These are phyloP conservation scores for Chrysoporthe austroafricana DNA, from an alignment of 2,329 filamentous ascomycete species.

Conservation along the genomic window DNA sequence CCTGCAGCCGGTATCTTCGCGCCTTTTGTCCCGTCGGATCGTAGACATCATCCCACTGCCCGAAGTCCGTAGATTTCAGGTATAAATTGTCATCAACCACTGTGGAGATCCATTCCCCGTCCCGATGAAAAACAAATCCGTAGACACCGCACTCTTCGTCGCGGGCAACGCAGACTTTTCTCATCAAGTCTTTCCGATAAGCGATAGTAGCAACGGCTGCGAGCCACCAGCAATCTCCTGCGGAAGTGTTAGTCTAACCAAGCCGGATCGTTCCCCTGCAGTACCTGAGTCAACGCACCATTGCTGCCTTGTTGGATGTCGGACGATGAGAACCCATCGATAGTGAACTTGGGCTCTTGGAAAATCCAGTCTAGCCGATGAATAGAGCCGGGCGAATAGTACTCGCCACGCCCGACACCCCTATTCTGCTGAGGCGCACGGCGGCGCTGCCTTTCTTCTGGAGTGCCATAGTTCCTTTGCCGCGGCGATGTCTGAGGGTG, in stretches of 20 bases:
- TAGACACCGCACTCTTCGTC: slow-evolving; percentile 73
- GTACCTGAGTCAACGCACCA: slow-evolving; percentile 41
- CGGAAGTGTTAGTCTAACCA: not conserved
- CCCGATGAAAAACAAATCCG: slow-evolving; percentile 72
- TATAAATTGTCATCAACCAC: slow-evolving; percentile 76
- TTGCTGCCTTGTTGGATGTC: slow-evolving; percentile 51
- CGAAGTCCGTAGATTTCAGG: slow-evolving; percentile 58
- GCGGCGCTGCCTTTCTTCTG: not conserved
- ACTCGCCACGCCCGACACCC: slow-evolving; percentile 27
- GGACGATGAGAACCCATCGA: slow-evolving; percentile 45
- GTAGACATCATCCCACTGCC: slow-evolving; percentile 40
- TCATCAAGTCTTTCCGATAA: slow-evolving; percentile 66
- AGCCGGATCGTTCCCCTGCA: too few species aligned
- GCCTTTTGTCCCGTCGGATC: slow-evolving; percentile 53
- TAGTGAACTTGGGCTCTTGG: slow-evolving; percentile 44
- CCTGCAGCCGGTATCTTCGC: slow-evolving; percentile 61
- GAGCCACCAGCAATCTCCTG: slow-evolving; percentile 70
- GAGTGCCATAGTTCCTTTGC: not conserved
- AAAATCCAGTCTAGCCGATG: slow-evolving; percentile 51
- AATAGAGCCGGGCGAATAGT: slow-evolving; percentile 42
- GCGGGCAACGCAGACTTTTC: slow-evolving; percentile 67
- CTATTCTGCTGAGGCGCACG: not conserved
- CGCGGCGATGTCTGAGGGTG: not conserved
- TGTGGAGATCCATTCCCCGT: slow-evolving; percentile 73
- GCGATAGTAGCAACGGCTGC: slow-evolving; percentile 71